Percentiles rank a stretch among this genome's conserved stretches.
Evolutionary conservation across 805 yeast species (phyloP).

Genomic region (Candida boleticola): DNA sequence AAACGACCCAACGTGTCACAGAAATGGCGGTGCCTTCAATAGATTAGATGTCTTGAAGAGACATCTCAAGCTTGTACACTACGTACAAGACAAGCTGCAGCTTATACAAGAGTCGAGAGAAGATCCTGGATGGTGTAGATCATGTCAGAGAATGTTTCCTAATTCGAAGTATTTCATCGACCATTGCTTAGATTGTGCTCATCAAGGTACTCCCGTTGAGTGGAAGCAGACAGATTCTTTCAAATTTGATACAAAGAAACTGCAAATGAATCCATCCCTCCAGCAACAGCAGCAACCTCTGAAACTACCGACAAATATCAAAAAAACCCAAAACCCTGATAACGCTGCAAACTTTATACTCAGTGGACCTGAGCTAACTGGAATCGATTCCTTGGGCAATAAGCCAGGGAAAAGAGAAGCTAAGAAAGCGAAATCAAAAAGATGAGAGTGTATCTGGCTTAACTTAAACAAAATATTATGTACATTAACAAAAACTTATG

Average conservation of each 20-base stretch:
- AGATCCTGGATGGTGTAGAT: slow-evolving; percentile 67
- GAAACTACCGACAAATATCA: background rate
- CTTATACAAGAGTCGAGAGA: slow-evolving; percentile 28
- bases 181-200: slow-evolving; percentile 66
- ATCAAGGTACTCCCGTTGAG: slow-evolving; percentile 19
- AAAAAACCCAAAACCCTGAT: background rate
- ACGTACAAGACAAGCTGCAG: slow-evolving; percentile 46
- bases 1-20: slow-evolving; percentile 67
- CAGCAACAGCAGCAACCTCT: no score
- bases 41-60: slow-evolving; percentile 73
- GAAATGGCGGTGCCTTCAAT: slow-evolving; percentile 73
- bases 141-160: slow-evolving; percentile 58
- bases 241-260: background rate
- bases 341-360: no score
- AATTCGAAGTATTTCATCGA: slow-evolving; percentile 56
- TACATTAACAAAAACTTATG: no score
- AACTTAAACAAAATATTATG: no score
- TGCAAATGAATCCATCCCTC: background rate
- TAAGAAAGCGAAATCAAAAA: no score
- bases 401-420: no score
- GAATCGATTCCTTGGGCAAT: no score
- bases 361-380: no score
- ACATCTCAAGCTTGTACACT: slow-evolving; percentile 69
- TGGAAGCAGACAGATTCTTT: slow-evolving; percentile 15
- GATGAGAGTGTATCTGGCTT: no score